Base-by-base conservation (phyloP, 305 asterid species). In the Fraxinus platypoda region DNA sequence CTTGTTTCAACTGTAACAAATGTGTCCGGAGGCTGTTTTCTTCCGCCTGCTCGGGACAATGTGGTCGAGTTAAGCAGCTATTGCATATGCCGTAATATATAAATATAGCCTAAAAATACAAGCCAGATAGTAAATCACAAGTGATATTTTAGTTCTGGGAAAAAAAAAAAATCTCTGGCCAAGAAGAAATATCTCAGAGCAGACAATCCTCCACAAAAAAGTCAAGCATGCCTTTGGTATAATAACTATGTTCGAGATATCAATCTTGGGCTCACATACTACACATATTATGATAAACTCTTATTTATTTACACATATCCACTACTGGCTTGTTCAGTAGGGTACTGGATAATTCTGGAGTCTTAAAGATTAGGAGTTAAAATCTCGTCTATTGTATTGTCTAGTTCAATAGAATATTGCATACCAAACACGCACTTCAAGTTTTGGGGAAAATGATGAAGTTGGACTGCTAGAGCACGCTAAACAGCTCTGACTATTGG, bases 1-100 rank as follows among this genome's bases (percentile, higher is more conserved):
- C 84, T 89, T 87, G 91, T 87, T 89, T 88, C 89, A 89, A 84
- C 89, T 89, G 99, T 87, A 92, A 31, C 57, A 93, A 84, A 85
- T 91, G 91, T 38, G 93, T 88, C 88, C 96, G 87, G 74, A 94
- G 92, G 91, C 95, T 93, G 88, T 85, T 81, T 85, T 94, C 99
- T 86, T 92, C 91, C 64, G 85, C 94, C 99, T 95, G 95, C 84
- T 76, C 83, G 75, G 23, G 41, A 70, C 38, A 68, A 62, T 57
- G 73, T 38, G 81, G 68, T 84, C 73, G 54, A 82, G 73, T 43
- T 30, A 54, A 79, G 13, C 74, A 76, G 19, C 5, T 0, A 46
- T 8, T 30, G 17, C 66, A 68, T 23, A 34, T 21, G 33, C 1
- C 3, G 13, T 5, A 26, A 41, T 23, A 70, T 54, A 34, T 33